Conservation (phyloP, 1,284 basidiomycete genomes). For the Trichosporon sp. region DNA sequence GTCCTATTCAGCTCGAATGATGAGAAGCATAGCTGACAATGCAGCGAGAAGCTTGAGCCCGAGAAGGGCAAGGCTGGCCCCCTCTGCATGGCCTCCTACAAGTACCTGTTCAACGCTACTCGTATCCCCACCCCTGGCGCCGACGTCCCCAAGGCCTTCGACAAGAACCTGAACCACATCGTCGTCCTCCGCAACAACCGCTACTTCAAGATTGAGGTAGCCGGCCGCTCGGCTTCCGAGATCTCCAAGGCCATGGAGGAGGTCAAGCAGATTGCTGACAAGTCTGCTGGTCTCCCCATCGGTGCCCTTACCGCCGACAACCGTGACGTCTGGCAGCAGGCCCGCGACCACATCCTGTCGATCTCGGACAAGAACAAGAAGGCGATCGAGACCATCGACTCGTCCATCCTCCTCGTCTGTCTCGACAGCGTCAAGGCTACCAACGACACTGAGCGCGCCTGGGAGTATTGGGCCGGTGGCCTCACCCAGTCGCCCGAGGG, state of each 20-base stretch:
- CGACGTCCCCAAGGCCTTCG: constrained; percentile 83
- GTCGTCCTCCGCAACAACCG: constrained; percentile 89
- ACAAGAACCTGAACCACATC: constrained; percentile 74
- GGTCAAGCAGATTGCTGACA: constrained; percentile 71
- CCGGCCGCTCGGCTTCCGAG: constrained; percentile 67
- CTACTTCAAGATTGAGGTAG: constrained; percentile 79
- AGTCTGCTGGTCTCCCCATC: constrained; percentile 64
- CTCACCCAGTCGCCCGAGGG: constrained; percentile 39
- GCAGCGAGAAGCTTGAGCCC: constrained; percentile 78
- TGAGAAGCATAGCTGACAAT: constrained; percentile 4
- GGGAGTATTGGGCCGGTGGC: constrained; percentile 87
- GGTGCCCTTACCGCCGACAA: constrained; percentile 87
- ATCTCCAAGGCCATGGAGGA: constrained; percentile 79
- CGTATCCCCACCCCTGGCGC: constrained; percentile 81
- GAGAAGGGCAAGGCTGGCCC: constrained; percentile 82
- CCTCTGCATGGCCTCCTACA: constrained; percentile 93
- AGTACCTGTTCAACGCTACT: constrained; percentile 91
- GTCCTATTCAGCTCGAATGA: not conserved
- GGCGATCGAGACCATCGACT: constrained; percentile 77
- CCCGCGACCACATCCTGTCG: constrained; percentile 68
- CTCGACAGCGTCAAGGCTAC: constrained; percentile 66
- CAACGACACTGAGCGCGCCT: constrained; percentile 70
- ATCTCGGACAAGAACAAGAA: constrained; percentile 69
- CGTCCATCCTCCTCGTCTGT: constrained; percentile 81
- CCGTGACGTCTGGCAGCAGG: constrained; percentile 87